Base-by-base conservation (phyloP, 2,329 filamentous ascomycete species). In the Myriosclerotinia curreyana region DNA sequence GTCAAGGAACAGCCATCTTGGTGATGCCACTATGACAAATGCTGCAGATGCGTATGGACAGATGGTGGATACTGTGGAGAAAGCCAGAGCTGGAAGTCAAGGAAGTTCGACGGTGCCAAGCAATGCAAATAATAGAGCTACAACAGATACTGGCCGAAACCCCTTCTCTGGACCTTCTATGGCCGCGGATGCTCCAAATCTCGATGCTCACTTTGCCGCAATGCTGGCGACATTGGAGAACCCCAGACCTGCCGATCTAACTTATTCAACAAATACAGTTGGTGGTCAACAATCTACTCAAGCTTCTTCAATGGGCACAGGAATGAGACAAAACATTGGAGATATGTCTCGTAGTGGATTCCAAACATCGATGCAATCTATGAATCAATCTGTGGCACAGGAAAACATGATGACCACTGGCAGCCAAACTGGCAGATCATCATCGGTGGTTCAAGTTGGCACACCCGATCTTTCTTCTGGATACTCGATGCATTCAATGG, bases 141-240 rank as follows among this genome's bases (percentile, higher is more conserved):
- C 54, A 5, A 36, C 17, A 20, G 36, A 14, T 17, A 17, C 20
- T 1, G 20, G n/a, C 20, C 11, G 22, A 17, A 58, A 48, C 3
- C 55, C 31, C 4, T 36, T 46, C 31, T 48, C n/a, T 11, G 42
- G 5, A 25, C 8, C 55, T 20, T n/a, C 20, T 14, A 7, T 2
- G 2, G n/a, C 55, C 2, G 3, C 25, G 14, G 42, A 48, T 12
- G 42, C 14, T 2, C 28, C 55, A 6, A 8, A 58, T 46, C 28
- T 48, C 5, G 28, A 58, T 3, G 55, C 14, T 0, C 36, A 48
- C 36, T 48, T 58, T 22, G 28, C 28, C 5, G 55, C 48, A 28
- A 58, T 58, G 28, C 36, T 58, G 55, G 28, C 14, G 15, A 48
- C 28, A 11, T 48, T 58, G 31, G 28, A 48, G 42, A 36, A 36